Percentiles rank a stretch among this genome's conserved stretches.
These are phyloP conservation scores for Incumbomyces lentus DNA, from an alignment of 2,329 filamentous ascomycete species.

Conservation along the genomic window DNA sequence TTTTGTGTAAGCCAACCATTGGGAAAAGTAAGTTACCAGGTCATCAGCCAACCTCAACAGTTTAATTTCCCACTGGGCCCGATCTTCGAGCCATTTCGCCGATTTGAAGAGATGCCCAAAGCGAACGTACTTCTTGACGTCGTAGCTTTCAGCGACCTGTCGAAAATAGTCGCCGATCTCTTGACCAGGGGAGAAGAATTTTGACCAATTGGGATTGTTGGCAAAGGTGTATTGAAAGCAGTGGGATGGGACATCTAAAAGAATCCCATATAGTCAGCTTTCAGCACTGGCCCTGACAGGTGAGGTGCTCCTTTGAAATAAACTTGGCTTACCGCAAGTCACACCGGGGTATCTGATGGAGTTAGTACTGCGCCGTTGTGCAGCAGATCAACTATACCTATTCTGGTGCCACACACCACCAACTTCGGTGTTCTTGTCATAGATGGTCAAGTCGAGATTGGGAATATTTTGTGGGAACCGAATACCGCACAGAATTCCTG, in stretches of 20 bases:
- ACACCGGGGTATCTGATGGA: too few relatives aligned
- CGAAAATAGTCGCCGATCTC: conserved; percentile 16
- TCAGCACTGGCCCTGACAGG: too few relatives aligned
- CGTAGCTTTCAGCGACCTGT: conserved; percentile 12
- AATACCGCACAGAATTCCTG: conserved; percentile 22
- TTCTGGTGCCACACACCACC: conserved; percentile 24
- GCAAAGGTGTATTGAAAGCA: conserved; percentile 44
- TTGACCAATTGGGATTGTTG: conserved; percentile 26
- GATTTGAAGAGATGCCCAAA: conserved; percentile 17
- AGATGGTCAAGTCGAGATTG: conserved; percentile 17
- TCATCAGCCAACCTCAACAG: conserved; percentile 5
- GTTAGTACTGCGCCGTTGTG: too few relatives aligned
- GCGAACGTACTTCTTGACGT: conserved; percentile 20
- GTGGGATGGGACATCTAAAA: conserved; percentile 34
- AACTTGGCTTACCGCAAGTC: too few relatives aligned
- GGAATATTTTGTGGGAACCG: conserved; percentile 13
- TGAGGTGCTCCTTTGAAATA: too few relatives aligned
- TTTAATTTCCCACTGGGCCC: conserved; percentile 8
- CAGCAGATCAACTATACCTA: too few relatives aligned
- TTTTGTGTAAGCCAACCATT: too few relatives aligned
- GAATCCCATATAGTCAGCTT: not conserved
- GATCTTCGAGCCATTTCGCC: conserved; percentile 18
- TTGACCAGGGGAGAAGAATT: conserved; percentile 13
- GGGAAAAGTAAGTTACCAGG: conserved; percentile 5
- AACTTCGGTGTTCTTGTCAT: conserved; percentile 24